Base-by-base conservation (phyloP, 2,329 filamentous ascomycete species). In the Penicillium sp. region DNA sequence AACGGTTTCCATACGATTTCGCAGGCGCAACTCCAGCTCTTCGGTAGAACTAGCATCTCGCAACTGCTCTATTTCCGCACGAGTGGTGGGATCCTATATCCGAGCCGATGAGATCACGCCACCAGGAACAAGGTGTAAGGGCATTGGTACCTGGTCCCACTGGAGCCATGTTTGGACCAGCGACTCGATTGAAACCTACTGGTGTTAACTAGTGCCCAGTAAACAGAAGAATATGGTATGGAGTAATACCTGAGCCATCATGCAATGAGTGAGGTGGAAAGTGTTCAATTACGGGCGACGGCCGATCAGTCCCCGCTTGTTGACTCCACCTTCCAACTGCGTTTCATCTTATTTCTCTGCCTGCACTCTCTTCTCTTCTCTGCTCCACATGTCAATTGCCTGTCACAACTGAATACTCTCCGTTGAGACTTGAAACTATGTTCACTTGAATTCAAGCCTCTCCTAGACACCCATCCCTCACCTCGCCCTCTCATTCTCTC, bases 151-250 rank as follows among this genome's bases (percentile, higher is more conserved):
- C 61, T 75, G 64, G 61, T 83, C 80, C 56, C 79, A 74, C 47
- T 74, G 68, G n/a, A 83, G 70, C 80, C 80, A 83, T 65, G 73
- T 74, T 54, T 74, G 57, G 44, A 77, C 74, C 46, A 81, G 65
- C 13, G 56, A 58, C 36, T 60, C 61, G 31, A 71, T 55, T 4
- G 66, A 56, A 51, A 63, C 58, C 68, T 72, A 50, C 24, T 34
- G 13, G 20, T 16, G n/a, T 56, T 47, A 20, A 20, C 18, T 2
- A 52, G 45, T 22, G 27, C 20, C 26, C 28, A 26, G 22, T 23
- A 23, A 34, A 22, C 9, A 40, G 10, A 16, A 16, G 7, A 16
- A 6, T 35, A 13, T 10, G 31, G 22, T 20, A 20, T 4, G 18
- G 4, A 20, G 18, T 38, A 39, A 8, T 49, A 56, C 61, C 53